phyloP scores from a whole-genome alignment of 2,329 filamentous ascomycete genomes.

The Fusarium bulbicola region DNA sequence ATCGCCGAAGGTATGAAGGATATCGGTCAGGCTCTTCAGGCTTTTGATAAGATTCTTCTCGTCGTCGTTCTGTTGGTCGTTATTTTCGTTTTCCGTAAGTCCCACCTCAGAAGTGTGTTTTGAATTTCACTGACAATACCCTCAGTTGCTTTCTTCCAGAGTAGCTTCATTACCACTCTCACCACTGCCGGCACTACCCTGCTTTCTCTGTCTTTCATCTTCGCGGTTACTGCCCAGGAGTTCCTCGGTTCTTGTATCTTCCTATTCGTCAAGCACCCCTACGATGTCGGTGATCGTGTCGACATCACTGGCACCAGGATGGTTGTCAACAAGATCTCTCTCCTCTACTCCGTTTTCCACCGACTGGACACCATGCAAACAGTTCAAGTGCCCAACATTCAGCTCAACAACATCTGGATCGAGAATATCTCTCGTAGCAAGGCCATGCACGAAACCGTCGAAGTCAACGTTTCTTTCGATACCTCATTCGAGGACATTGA shows the following conservation, averaged over 20 bases:
- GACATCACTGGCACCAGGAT: conserved; percentile 78
- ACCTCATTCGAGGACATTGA: conserved; percentile 92
- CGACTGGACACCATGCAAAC: conserved; percentile 84
- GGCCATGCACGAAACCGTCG: conserved; percentile 87
- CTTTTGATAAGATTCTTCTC: conserved; percentile 86
- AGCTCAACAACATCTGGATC: conserved; percentile 91
- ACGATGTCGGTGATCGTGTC: conserved; percentile 93
- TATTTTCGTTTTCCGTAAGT: conserved; percentile 82
- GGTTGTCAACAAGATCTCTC: conserved; percentile 90
- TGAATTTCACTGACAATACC: conserved; percentile 6
- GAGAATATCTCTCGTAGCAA: conserved; percentile 93
- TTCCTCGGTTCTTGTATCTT: conserved; percentile 99
- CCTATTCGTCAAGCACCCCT: conserved; percentile 98
- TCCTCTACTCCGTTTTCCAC: conserved; percentile 92
- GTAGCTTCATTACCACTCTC: conserved; percentile 83
- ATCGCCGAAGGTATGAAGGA: conserved; percentile 96
- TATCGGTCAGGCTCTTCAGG: conserved; percentile 91
- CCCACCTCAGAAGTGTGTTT: background rate
- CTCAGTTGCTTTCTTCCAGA: conserved; percentile 84
- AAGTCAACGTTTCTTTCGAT: conserved; percentile 83
- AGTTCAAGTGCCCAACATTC: conserved; percentile 85
- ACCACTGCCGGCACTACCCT: conserved; percentile 91
- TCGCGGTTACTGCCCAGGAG: conserved; percentile 90
- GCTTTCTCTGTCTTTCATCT: conserved; percentile 96
- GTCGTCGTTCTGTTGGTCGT: conserved; percentile 83